These are phyloP conservation scores for Lactarius akahatsu DNA, from an alignment of 768 basidiomycete genomes.

Conservation along the genomic window DNA sequence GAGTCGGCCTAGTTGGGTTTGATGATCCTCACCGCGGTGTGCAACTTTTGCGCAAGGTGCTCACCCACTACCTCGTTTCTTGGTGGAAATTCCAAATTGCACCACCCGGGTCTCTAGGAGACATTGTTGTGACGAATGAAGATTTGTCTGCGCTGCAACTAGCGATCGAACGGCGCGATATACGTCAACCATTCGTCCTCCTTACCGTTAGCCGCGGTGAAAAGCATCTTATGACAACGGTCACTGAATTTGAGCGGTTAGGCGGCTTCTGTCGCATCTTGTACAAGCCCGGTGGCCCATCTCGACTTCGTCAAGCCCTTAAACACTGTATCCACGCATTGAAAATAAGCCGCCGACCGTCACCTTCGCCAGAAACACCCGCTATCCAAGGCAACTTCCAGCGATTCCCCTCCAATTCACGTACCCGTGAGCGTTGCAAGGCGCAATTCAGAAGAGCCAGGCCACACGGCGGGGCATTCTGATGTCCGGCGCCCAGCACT, in stretches of 20 bases:
- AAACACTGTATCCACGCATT: constrained; percentile 60
- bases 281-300: constrained; percentile 88
- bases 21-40: constrained; percentile 61
- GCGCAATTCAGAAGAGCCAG: constrained; percentile 50
- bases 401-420: background rate
- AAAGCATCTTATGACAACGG: constrained; percentile 57
- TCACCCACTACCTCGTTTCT: constrained; percentile 61
- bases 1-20: constrained; percentile 73
- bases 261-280: constrained; percentile 89
- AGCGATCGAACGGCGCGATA: constrained; percentile 58
- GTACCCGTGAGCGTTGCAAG: constrained; percentile 31
- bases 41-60: constrained; percentile 60
- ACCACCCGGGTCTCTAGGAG: constrained; percentile 49
- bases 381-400: constrained; percentile 8
- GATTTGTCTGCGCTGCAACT: constrained; percentile 57
- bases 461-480: constrained; percentile 1
- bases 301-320: constrained; percentile 63
- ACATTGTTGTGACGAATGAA: constrained; percentile 83
- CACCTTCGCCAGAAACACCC: constrained; percentile 31
- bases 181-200: constrained; percentile 67
- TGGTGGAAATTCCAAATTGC: constrained; percentile 74
- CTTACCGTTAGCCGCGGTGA: constrained; percentile 71
- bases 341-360: constrained; percentile 44
- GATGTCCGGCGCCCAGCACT: constrained; percentile 48
- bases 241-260: constrained; percentile 68